Base-by-base conservation (phyloP, 805 yeast genomes). In the Groenewaldozyma salmanticensis region DNA sequence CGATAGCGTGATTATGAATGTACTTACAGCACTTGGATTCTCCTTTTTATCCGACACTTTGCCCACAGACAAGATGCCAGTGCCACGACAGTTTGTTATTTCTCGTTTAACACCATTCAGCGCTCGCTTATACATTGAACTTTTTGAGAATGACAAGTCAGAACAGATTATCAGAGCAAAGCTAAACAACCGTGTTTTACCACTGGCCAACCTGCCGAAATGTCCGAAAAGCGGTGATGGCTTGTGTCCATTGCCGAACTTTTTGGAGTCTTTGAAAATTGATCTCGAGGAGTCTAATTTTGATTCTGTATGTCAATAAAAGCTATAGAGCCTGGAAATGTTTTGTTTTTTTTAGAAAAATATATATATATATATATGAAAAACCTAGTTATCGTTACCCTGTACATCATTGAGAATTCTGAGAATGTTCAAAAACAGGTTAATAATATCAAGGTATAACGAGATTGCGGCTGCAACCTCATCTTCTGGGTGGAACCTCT, bases 401-500 rank as follows among this genome's bases (percentile, higher is more conserved):
- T 49, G 47, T n/a, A 51, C 48, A 33, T 46, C 46, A 43, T 57
- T 59, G 35, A 84, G 62, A 32, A 85, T 71, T 47, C 94, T 68
- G 57, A 86, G 70, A 45, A 87, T 77, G 61, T 75, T 77, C 48
- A 86, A 58, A 66, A 86, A 87, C 62, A 86, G 68, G 62, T 86
- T 86, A 61, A 87, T 67, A 36, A 85, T 74, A 58, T 86, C 96
- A 67, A 86, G 70, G 59, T 87, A 86, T 47, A 87, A 69, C 50
- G 75, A 65, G 55, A 87, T 76, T 13, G 90, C 76, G 39, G 94
- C 90, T 31, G 76, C 71, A n/a, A 86, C 72, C 54, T 84, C 95
- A 51, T 87, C 95, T 51, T 86, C 95, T 33, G 86, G 78, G 53
- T 79, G 80, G 51, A 69, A 76, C 42, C 75, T 77, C 55, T 80